Evolutionary conservation across 2,329 filamentous ascomycete genomes (phyloP).

Genomic region (Monilinia laxa): DNA sequence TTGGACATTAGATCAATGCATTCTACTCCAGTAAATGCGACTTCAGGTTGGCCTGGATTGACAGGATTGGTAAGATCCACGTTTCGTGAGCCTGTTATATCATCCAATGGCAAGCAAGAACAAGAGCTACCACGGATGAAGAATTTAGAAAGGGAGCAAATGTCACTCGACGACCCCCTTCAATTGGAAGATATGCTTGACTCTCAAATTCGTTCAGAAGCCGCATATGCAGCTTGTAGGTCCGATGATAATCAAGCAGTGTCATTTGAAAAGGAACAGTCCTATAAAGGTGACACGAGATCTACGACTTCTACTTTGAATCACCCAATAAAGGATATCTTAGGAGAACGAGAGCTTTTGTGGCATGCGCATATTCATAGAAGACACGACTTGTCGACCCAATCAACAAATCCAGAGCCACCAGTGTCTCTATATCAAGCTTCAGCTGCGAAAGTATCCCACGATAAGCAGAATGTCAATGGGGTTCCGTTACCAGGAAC

Average conservation of each 20-base stretch:
- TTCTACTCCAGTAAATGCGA: neutral
- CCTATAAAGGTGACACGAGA: neutral
- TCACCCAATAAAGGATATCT: neutral
- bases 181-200: constrained; percentile 13
- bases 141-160: constrained; percentile 7
- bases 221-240: constrained; percentile 2
- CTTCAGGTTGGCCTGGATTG: neutral
- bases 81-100: neutral
- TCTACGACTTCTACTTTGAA: neutral
- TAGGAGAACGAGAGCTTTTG: constrained; percentile 1
- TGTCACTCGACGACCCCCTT: neutral
- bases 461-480: neutral
- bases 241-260: neutral
- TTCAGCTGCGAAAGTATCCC: neutral
- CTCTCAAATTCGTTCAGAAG: constrained; percentile 18
- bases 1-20: constrained; percentile 14
- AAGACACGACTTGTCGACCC: neutral
- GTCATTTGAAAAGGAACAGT: neutral
- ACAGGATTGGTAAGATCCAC: neutral
- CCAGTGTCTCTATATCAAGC: neutral
- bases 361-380: constrained; percentile 8
- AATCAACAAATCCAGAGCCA: neutral
- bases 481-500: neutral
- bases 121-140: constrained; percentile 17
- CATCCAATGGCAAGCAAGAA: neutral